phyloP scores from a whole-genome alignment of 805 yeast species.

The Ogataea trehalophila region DNA sequence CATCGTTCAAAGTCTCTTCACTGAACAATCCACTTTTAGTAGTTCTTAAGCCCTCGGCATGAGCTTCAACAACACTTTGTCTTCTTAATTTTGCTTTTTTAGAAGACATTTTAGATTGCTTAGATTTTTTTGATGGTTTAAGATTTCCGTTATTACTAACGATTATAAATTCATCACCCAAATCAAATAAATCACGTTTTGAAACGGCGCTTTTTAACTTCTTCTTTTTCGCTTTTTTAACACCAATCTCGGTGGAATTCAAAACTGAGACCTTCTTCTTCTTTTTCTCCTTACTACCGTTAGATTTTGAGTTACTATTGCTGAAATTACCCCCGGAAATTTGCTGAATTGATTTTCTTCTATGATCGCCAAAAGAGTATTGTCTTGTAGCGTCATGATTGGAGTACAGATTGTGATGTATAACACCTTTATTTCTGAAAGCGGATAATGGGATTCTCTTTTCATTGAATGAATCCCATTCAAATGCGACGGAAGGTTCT shows the following conservation, averaged over 20 bases:
- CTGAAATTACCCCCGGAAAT: too few species aligned
- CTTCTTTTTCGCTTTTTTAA: constrained; percentile 10
- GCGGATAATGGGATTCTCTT: constrained; percentile 80
- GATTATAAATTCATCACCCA: constrained; percentile 23
- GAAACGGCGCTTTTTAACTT: constrained; percentile 7
- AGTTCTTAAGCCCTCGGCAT: constrained; percentile 67
- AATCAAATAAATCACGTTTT: constrained; percentile 12
- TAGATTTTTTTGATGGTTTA: constrained; percentile 12
- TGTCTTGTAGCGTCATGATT: constrained; percentile 19
- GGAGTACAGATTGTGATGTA: constrained; percentile 12
- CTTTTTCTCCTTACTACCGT: neutral
- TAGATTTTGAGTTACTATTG: neutral
- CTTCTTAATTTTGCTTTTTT: constrained; percentile 42
- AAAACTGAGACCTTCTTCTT: too few species aligned
- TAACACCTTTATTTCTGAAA: constrained; percentile 72
- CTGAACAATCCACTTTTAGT: constrained; percentile 75
- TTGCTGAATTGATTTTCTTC: constrained; percentile 8
- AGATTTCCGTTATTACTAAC: constrained; percentile 14
- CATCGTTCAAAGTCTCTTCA: constrained; percentile 68
- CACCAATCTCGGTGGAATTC: neutral
- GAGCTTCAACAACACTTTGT: constrained; percentile 69
- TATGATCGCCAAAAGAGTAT: constrained; percentile 22
- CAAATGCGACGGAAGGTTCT: constrained; percentile 32
- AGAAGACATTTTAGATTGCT: constrained; percentile 16
- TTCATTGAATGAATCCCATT: constrained; percentile 25